Conservation (phyloP, 2,329 filamentous ascomycete species). For the Davidsoniella eucalypti region DNA sequence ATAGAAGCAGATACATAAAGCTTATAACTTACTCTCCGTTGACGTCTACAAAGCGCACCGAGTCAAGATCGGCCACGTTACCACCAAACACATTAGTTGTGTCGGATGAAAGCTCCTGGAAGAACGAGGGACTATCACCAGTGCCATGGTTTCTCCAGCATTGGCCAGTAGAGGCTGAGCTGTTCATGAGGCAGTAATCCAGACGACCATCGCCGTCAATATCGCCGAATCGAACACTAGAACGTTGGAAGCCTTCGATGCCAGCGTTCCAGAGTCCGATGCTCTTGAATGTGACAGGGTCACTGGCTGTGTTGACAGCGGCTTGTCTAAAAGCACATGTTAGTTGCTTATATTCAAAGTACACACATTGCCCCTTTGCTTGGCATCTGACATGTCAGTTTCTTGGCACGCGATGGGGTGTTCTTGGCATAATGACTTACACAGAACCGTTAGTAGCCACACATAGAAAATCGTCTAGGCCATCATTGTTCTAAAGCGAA, state of each 20-base stretch:
- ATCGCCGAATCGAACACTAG: constrained; percentile 19
- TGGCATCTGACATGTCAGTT: too few relatives aligned
- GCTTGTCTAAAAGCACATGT: constrained; percentile 3
- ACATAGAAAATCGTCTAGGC: constrained; percentile 20
- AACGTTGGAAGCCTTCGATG: constrained; percentile 7
- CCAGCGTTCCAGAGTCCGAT: constrained; percentile 7
- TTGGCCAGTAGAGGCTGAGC: constrained; percentile 13
- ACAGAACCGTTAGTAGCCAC: constrained; percentile 15
- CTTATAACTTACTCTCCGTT: constrained; percentile 11
- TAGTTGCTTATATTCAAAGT: neutral
- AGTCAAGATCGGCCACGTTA: constrained; percentile 12
- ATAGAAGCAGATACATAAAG: neutral
- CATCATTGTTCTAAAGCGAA: constrained; percentile 13
- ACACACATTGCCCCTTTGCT: too few relatives aligned
- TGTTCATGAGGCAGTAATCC: constrained; percentile 19
- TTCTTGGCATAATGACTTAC: neutral
- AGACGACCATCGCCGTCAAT: constrained; percentile 21
- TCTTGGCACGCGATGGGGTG: too few relatives aligned
- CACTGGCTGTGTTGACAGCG: constrained; percentile 9
- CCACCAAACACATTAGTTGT: constrained; percentile 3
- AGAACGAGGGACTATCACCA: constrained; percentile 19
- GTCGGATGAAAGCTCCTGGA: constrained; percentile 18
- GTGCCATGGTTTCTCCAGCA: constrained; percentile 21
- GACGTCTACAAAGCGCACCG: constrained; percentile 16
- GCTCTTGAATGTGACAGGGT: constrained; percentile 6